Evolutionary conservation across 345 rosid genomes (phyloP), one percentile per base, ranked within the genome.

Genomic region (Acer yangbiense): DNA sequence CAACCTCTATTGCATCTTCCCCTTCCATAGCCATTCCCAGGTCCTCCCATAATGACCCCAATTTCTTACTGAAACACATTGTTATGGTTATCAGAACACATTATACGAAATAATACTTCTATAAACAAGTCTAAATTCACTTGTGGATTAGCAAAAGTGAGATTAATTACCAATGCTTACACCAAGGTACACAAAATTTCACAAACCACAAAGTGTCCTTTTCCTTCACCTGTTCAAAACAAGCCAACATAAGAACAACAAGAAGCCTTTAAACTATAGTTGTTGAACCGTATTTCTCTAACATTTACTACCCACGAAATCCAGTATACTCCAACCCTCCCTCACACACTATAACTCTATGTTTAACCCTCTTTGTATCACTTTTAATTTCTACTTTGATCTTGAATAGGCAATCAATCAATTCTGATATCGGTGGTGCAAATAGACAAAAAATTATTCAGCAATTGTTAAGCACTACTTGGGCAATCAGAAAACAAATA

Each of bases 181-280:
- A 96, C 99, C 99, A 94, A 35, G 98, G 97, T 68, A 96, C 98
- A 77, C 99, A 96, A 72, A 96, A 96, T 68, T 96, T 94, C 68
- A 96, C 97, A 76, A 96, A 94, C 99, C 98, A 96, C 0, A 89
- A 90, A 12, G 98, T 96, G 81, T 94, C 98, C 84, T 91, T 96
- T 87, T 96, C 99, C 89, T 96, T 96, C 78, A 94, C 88, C 99
- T 95, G 71, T 72, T 76, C 4, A 77, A 21, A 66, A 32, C 3
- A 55, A 41, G 62, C 23, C 71, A 69, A 25, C 11, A 9, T 29
- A 46, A 39, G 73, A 39, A 46, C 29, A 21, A 2, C 66, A 60
- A 9, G 61, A 23, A 20, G 65, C 2, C 76, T 21, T 41, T 6
- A 4, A 21, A n/a, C 18, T 72, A 20, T 18, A 55, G 25, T 27